Base-by-base conservation (phyloP, 768 basidiomycete species). In the Phaeotremella fagi region DNA sequence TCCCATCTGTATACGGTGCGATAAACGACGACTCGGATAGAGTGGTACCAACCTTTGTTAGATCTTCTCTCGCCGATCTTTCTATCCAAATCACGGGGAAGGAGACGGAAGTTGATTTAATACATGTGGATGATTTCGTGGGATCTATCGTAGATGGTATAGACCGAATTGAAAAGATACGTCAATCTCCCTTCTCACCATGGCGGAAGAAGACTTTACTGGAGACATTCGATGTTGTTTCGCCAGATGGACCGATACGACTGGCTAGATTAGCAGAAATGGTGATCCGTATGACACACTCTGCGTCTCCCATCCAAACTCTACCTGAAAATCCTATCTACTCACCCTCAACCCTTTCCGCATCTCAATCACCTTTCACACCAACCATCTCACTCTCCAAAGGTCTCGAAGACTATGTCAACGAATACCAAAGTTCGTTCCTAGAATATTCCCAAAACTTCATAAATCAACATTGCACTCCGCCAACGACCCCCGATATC, bases 21-120 rank as follows among this genome's bases (percentile, higher is more conserved):
- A 45, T 48, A 7, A 35, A 18, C 15, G 69, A 71, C 43, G 54
- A 64, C 38, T 49, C 48, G n/a, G 69, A 71, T 22, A 53, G 69
- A 3, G 45, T 71, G 20, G 49, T 71, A 15, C 69, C 69, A 0
- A 52, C 55, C 16, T 50, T 71, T 35, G 47, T 65, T 7, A 54
- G 52, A n/a, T 54, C 61, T 20, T 63, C 64, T 2, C 41, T 71
- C 14, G 49, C 58, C 22, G 58, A 68, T 41, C 48, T 58, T 16
- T 55, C 63, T 1, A 54, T 71, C 16, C 69, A 71, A 60, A 56
- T 68, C 14, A 36, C 64, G 12, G 60, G 60, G n/a, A 64, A 61
- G 1, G 48, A 66, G 5, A 58, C 63, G 47, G 52, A 55, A 22
- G 46, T 64, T 31, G 66, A 65, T 45, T 44, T 71, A 42, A 28